Evolutionary conservation across 768 basidiomycete species (phyloP).

Genomic region (Kwoniella heveanensis): DNA sequence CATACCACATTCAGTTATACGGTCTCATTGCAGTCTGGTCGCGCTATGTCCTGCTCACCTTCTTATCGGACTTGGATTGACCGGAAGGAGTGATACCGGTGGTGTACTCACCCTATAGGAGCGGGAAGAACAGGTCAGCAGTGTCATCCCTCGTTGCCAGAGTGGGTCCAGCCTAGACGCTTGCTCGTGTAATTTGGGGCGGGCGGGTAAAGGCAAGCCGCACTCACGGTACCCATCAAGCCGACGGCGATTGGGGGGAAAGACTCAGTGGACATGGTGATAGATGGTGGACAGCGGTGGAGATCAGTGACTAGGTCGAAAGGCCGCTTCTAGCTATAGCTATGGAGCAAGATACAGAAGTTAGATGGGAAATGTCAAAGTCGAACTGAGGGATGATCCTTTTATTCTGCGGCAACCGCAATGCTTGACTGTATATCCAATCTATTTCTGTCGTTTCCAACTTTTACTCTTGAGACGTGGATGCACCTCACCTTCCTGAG

Average conservation of each 20-base stretch:
- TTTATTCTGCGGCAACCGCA: too few relatives aligned
- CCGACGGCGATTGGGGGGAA: constrained; percentile 49
- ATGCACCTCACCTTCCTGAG: too few relatives aligned
- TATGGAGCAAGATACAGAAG: too few relatives aligned
- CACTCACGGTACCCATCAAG: constrained; percentile 50
- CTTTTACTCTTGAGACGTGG: neutral
- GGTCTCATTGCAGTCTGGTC: neutral
- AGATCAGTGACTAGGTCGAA: too few relatives aligned
- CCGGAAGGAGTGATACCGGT: constrained; percentile 91
- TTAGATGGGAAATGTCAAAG: too few relatives aligned
- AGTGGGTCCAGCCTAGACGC: neutral
- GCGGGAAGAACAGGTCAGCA: neutral
- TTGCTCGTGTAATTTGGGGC: neutral
- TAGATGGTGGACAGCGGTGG: too few relatives aligned
- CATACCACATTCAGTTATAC: neutral
- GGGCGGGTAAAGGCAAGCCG: neutral
- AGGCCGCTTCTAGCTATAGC: neutral
- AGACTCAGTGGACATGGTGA: constrained; percentile 28
- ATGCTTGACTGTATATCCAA: neutral
- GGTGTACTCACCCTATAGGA: constrained; percentile 76
- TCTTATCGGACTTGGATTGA: constrained; percentile 94
- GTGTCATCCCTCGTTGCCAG: neutral
- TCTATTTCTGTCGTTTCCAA: neutral
- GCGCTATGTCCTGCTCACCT: constrained; percentile 59
- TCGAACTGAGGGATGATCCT: too few relatives aligned